Percentiles rank a stretch among this genome's conserved stretches.
These are phyloP conservation scores for Sphenostylis stenocarpa DNA, from an alignment of 306 rosid genomes.

Conservation along the genomic window DNA sequence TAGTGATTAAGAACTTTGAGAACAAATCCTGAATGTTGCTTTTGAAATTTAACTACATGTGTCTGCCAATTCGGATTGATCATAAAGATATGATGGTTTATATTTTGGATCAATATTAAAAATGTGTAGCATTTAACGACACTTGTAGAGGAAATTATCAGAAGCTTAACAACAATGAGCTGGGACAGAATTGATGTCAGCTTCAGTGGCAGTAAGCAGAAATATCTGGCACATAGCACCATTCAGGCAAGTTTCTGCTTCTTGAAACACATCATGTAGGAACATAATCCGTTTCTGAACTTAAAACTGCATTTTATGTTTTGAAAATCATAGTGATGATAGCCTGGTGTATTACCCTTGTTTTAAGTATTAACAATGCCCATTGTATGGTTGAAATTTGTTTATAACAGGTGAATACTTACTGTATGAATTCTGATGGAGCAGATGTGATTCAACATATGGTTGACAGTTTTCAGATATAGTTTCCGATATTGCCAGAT, in stretches of 20 bases:
- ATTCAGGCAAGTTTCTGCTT: constrained; percentile 68
- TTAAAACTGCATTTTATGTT: neutral
- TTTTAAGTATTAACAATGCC: neutral
- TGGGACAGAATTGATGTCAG: constrained; percentile 90
- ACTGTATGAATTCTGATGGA: constrained; percentile 63
- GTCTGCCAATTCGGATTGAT: constrained; percentile 24
- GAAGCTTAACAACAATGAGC: constrained; percentile 64
- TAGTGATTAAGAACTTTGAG: constrained; percentile 19
- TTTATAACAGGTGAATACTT: constrained; percentile 57
- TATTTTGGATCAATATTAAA: constrained; percentile 28
- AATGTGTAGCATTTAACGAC: neutral
- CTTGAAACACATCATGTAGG: constrained; percentile 1
- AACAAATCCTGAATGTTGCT: neutral
- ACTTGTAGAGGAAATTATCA: constrained; percentile 74
- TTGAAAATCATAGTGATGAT: neutral
- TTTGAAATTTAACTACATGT: neutral
- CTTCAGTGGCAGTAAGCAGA: constrained; percentile 67
- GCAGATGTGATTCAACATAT: constrained; percentile 80
- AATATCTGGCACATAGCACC: constrained; percentile 66
- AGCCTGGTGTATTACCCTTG: neutral
- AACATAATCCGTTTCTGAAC: neutral
- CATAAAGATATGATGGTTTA: constrained; percentile 4
- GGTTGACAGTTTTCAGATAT: constrained; percentile 69
- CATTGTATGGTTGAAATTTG: neutral
- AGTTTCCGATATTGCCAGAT: constrained; percentile 8